A percentile compares a stretch with the other conserved stretches of the same genome.
Conservation (phyloP, 2,329 filamentous ascomycete species). For the Botrytis sinoallii region DNA sequence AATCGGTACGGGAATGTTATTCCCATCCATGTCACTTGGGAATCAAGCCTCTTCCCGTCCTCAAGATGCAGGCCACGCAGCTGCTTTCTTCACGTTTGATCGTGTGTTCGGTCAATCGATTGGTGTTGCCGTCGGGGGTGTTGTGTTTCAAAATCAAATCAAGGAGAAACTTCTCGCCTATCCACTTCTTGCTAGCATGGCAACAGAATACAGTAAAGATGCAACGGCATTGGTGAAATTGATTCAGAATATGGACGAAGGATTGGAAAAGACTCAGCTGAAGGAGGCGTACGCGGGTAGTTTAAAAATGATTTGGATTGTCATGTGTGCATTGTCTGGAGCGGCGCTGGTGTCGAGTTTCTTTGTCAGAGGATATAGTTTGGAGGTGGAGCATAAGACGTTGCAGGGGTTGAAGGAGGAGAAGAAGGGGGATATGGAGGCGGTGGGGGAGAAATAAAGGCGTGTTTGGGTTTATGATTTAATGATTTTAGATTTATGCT, state of each 20-base stretch:
- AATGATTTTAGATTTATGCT: background rate
- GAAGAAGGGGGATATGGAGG: slow-evolving; percentile 29
- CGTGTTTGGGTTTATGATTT: background rate
- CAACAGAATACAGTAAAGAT: slow-evolving; percentile 33
- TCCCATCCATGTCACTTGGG: slow-evolving; percentile 60
- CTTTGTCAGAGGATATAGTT: slow-evolving; percentile 48
- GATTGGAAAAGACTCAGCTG: slow-evolving; percentile 44
- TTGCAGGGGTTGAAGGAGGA: slow-evolving; percentile 47
- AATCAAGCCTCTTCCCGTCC: slow-evolving; percentile 59
- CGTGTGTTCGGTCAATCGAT: slow-evolving; percentile 62
- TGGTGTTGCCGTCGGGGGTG: slow-evolving; percentile 64
- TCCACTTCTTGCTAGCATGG: slow-evolving; percentile 29
- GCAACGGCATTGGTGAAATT: slow-evolving; percentile 33
- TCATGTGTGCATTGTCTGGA: slow-evolving; percentile 52
- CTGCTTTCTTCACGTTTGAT: slow-evolving; percentile 65
- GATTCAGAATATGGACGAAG: slow-evolving; percentile 32
- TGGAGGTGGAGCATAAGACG: slow-evolving; percentile 47
- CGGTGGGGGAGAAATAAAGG: background rate
- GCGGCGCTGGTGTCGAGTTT: slow-evolving; percentile 48
- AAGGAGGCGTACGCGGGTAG: slow-evolving; percentile 53
- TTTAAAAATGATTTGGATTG: slow-evolving; percentile 53
- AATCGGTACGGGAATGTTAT: slow-evolving; percentile 61
- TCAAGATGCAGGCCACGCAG: slow-evolving; percentile 57
- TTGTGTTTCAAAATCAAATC: slow-evolving; percentile 64
- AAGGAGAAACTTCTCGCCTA: slow-evolving; percentile 31